Percentiles rank a stretch among this genome's conserved stretches.
These are phyloP conservation scores for Diaporthe batatas DNA, from an alignment of 2,329 filamentous ascomycete species.

Conservation along the genomic window DNA sequence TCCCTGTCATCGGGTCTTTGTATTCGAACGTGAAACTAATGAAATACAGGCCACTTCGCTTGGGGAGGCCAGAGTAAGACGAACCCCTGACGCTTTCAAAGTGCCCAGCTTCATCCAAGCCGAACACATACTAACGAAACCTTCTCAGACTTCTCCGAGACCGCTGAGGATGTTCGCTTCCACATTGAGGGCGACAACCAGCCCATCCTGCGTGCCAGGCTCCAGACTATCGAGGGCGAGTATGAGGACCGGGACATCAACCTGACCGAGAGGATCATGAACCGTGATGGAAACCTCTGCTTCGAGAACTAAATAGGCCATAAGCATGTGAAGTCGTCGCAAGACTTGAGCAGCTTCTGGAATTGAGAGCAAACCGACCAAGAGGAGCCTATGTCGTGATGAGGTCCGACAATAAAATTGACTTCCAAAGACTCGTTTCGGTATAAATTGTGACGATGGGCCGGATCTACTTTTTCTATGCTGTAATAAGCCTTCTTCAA, in stretches of 20 bases:
- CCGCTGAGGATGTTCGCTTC: slow-evolving; percentile 62
- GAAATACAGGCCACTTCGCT: slow-evolving; percentile 54
- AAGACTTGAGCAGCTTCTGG: not conserved
- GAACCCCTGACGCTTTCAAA: not conserved
- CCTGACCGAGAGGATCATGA: slow-evolving; percentile 67
- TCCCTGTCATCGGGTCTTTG: not conserved
- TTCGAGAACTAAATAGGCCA: slow-evolving; percentile 44
- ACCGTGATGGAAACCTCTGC: slow-evolving; percentile 62
- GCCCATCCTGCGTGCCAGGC: slow-evolving; percentile 65
- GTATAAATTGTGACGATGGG: not conserved
- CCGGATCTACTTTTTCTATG: not conserved
- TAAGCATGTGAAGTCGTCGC: not conserved
- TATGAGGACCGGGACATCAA: slow-evolving; percentile 62
- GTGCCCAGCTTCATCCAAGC: not conserved
- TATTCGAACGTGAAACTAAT: not conserved
- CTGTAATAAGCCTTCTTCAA: not conserved
- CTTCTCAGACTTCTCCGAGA: slow-evolving; percentile 56
- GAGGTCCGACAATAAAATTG: slow-evolving; percentile 8
- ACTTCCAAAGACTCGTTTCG: not conserved
- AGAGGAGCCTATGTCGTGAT: slow-evolving; percentile 3
- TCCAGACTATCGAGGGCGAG: slow-evolving; percentile 60
- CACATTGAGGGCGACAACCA: slow-evolving; percentile 62
- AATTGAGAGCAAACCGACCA: too few relatives aligned
- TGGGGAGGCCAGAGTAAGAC: slow-evolving; percentile 57
- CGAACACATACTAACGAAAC: slow-evolving; percentile 34